Evolutionary conservation across 495 filamentous ascomycete species (phyloP).

Genomic region (Lasiosphaeria miniovina): DNA sequence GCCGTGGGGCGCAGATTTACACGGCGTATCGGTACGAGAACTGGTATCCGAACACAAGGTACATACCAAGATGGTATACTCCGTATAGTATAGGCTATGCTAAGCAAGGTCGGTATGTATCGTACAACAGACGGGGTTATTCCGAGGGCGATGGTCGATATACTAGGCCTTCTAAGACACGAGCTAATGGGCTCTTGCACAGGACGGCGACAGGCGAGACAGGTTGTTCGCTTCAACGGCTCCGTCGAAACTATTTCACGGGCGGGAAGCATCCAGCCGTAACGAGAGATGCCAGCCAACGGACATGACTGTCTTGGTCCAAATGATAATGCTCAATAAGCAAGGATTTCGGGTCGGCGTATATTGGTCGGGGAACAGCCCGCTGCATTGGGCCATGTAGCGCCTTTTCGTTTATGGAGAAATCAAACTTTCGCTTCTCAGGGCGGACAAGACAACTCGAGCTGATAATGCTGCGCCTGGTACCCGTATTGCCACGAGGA

Average conservation of each 20-base stretch:
- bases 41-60: too few species aligned
- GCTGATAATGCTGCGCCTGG: too few species aligned
- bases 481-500: too few species aligned
- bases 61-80: too few species aligned
- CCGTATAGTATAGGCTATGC: too few species aligned
- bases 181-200: neutral
- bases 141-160: conserved; percentile 2
- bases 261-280: neutral
- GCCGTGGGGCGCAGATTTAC: neutral
- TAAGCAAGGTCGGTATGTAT: too few species aligned
- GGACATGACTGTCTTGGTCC: neutral
- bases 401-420: too few species aligned
- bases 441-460: too few species aligned
- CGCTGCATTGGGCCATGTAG: too few species aligned
- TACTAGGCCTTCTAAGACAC: conserved; percentile 8
- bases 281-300: neutral
- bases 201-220: neutral
- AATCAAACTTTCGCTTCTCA: too few species aligned
- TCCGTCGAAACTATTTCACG: neutral
- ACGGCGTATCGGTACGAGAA: too few species aligned
- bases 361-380: neutral
- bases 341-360: neutral
- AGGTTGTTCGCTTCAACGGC: conserved; percentile 1
- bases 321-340: neutral
- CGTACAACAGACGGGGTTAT: neutral